These are phyloP conservation scores for Wickerhamiella domercqiae DNA, from an alignment of 805 yeast genomes.

Conservation along the genomic window DNA sequence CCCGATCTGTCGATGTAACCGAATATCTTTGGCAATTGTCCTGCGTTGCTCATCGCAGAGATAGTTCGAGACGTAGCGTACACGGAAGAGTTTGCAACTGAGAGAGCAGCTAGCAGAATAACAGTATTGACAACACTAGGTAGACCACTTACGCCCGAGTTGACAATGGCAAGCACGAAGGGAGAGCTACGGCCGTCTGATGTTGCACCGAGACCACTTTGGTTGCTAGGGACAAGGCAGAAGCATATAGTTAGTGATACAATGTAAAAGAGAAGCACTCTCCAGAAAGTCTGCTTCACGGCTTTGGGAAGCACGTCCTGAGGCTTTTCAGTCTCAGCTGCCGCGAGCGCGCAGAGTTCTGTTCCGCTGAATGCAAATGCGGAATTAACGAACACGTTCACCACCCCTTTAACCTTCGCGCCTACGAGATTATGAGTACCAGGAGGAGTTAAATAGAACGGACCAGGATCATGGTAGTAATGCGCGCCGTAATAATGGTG, in stretches of 20 bases:
- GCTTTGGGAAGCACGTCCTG: conserved; percentile 54
- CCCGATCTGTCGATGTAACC: conserved; percentile 64
- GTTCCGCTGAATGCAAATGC: conserved; percentile 62
- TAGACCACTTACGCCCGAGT: conserved; percentile 50
- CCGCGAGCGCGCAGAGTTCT: conserved; percentile 58
- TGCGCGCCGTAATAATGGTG: conserved; percentile 39
- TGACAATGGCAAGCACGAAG: conserved; percentile 51
- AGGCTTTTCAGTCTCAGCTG: conserved; percentile 62
- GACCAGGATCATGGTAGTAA: conserved; percentile 53
- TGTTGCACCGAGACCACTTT: conserved; percentile 32
- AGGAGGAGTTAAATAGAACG: no score
- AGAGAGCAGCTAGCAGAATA: conserved; percentile 48
- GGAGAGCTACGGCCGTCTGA: conserved; percentile 56
- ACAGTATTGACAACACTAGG: conserved; percentile 61
- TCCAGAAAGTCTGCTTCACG: conserved; percentile 71
- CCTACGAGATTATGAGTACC: conserved; percentile 23
- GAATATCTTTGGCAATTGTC: conserved; percentile 39
- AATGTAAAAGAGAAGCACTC: conserved; percentile 58
- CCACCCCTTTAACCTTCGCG: conserved; percentile 50
- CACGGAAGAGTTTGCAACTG: conserved; percentile 63
- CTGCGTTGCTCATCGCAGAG: conserved; percentile 49
- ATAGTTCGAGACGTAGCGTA: conserved; percentile 60
- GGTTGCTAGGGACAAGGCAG: conserved; percentile 56
- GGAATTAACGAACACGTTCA: conserved; percentile 49
- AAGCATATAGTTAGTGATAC: conserved; percentile 41